phyloP scores from a whole-genome alignment of 2,329 filamentous ascomycete species.

The Alternaria consortialis region DNA sequence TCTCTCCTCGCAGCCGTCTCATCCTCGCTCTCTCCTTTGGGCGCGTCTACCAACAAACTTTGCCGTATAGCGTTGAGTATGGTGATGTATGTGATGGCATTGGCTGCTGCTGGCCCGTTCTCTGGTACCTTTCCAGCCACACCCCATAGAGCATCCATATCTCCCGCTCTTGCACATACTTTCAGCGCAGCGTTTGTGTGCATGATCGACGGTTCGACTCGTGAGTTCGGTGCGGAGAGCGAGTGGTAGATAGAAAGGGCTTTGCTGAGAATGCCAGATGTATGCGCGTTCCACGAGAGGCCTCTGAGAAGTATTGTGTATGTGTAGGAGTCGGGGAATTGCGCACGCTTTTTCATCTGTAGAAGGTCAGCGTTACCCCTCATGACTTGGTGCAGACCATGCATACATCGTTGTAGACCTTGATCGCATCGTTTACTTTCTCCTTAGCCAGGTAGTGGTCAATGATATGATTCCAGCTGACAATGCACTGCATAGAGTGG shows the following conservation, averaged over 20 bases:
- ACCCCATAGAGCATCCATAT: conserved; percentile 83
- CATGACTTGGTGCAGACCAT: background rate
- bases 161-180: conserved; percentile 76
- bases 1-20: conserved; percentile 41
- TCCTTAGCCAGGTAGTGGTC: conserved; percentile 71
- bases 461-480: conserved; percentile 90
- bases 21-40: conserved; percentile 39
- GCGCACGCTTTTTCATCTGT: conserved; percentile 90
- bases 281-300: conserved; percentile 68
- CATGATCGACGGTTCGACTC: conserved; percentile 75
- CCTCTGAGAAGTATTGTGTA: conserved; percentile 86
- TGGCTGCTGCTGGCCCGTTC: conserved; percentile 68
- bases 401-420: conserved; percentile 85
- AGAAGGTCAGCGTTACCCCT: conserved; percentile 20
- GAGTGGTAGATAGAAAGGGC: conserved; percentile 80
- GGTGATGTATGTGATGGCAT: conserved; percentile 79
- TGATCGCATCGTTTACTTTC: conserved; percentile 71
- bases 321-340: conserved; percentile 81
- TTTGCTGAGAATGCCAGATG: conserved; percentile 68
- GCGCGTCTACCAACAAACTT: conserved; percentile 37
- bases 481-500: conserved; percentile 69
- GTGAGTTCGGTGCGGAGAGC: conserved; percentile 70
- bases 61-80: conserved; percentile 77
- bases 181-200: conserved; percentile 90
- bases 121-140: conserved; percentile 77